phyloP scores from a whole-genome alignment of 345 rosid genomes.

The Nasturtium officinale region DNA sequence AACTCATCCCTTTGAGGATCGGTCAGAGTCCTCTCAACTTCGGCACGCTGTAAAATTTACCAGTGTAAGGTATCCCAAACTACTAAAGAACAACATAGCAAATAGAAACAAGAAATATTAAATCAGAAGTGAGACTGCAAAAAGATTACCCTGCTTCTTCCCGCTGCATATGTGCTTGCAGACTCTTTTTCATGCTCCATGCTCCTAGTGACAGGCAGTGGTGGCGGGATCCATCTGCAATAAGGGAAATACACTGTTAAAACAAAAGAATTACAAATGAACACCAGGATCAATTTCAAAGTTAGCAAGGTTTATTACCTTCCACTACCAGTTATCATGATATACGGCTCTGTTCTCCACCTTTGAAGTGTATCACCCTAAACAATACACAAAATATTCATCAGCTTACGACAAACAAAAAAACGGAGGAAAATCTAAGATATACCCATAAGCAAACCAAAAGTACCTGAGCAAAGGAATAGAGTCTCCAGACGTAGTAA shows the following conservation, averaged over 20 bases:
- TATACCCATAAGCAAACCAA: too few relatives aligned
- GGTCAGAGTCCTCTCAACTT: constrained; percentile 82
- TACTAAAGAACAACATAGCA: neutral
- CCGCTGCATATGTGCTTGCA: constrained; percentile 85
- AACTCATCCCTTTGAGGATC: constrained; percentile 97
- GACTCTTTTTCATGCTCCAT: constrained; percentile 90
- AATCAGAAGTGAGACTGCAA: constrained; percentile 17
- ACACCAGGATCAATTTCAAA: too few relatives aligned
- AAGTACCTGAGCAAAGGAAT: constrained; percentile 96
- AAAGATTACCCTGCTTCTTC: constrained; percentile 87
- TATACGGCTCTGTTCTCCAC: constrained; percentile 98
- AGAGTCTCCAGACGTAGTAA: constrained; percentile 96
- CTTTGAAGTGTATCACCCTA: constrained; percentile 98
- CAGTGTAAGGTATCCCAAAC: constrained; percentile 16
- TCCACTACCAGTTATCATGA: constrained; percentile 99
- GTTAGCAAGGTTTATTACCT: constrained; percentile 53
- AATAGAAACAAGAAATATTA: neutral
- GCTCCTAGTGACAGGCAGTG: constrained; percentile 73
- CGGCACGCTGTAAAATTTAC: constrained; percentile 65
- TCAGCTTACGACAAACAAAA: constrained; percentile 15
- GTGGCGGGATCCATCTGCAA: constrained; percentile 93
- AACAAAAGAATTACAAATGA: too few relatives aligned
- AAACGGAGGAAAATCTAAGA: neutral
- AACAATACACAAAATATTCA: neutral
- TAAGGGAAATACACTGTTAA: too few relatives aligned